Base-by-base conservation (phyloP, 2,329 filamentous ascomycete genomes). In the Pyrenochaeta sp. region DNA sequence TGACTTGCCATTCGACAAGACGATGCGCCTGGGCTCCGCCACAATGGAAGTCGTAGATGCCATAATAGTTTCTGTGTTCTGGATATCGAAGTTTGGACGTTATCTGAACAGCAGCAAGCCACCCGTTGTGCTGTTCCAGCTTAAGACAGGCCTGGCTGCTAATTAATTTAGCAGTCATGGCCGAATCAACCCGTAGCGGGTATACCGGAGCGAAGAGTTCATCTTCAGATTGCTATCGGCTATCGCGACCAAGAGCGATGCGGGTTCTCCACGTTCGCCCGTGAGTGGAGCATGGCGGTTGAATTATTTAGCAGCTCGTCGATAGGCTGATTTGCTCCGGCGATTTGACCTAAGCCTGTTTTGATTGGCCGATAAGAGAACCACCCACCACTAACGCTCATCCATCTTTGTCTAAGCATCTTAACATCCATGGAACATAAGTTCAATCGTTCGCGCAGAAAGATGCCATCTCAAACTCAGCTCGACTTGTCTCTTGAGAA, bases 1-100 rank as follows among this genome's bases (percentile, higher is more conserved):
- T 9, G 44, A 28, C 15, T 46, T 46, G 25, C 44, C 44, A 25
- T 46, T 46, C n/a, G 44, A 46, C 15, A 46, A 46, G 44, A 46
- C 24, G 28, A 46, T 30, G 24, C 44, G 44, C 27, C 44, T 12
- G 15, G 44, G 44, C 28, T 46, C 44, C 8, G 44, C 25, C 15
- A 25, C 44, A 25, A 30, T 15, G 28, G 44, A n/a, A 46, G 24
- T 32, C 10, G 44, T 46, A 30, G 27, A 13, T 9, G 28, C 6
- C 44, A 46, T 46, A 25, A 8, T 30, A 19, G 15, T 15, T 27
- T 32, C 13, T 3, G 25, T 8, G 19, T 32, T 9, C 28, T 42
- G 8, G 15, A 46, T 28, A 4, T n/a, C 15, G 44, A 28, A 4
- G n/a, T 19, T 30, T 30, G 15, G 28, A 30, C 15, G 25, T 46